Base-by-base conservation (phyloP, 345 rosid genomes). In the Noccaea bulbosa region DNA sequence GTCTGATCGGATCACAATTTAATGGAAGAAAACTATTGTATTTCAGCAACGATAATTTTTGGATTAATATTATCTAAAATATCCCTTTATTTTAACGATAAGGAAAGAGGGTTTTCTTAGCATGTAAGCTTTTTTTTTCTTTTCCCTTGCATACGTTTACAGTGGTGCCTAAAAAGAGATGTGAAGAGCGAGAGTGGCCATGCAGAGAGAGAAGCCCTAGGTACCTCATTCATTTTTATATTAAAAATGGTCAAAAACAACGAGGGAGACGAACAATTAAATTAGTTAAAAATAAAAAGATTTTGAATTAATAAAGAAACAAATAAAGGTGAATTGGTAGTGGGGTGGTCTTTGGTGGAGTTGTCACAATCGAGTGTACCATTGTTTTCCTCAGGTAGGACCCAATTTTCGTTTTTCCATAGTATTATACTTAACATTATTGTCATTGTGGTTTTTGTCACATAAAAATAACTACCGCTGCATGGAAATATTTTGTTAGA, bases 361-460 rank as follows among this genome's bases (percentile, higher is more conserved):
- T 76, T 69, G 79, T 76, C 79, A 69, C 49, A 69, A 76, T 76
- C 79, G 79, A 76, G 75, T 76, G 79, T 63, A 76, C 79, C 79
- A 62, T 76, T 69, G 71, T 75, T 75, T 75, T 46, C 70, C 74
- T 55, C 58, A 17, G 35, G 65, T 39, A 47, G 49, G 79, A 62
- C 70, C 79, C 74, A 46, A 48, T 5, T 55, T 63, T 74, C 48
- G 39, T 30, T 59, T 41, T 58, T 50, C 35, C 67, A 32, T 73
- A 59, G 52, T 58, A 65, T 54, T 72, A 14, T 38, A 39, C 59
- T 72, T 72, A 27, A 16, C 45, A 49, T 14, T 65, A 47, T 65
- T n/a, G 48, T 56, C 47, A 58, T 66, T 66, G 17, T 73, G 32
- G 46, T 33, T 66, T 65, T 65, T 65, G 32, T 40, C 46, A 59